Percentiles rank a stretch among this genome's conserved stretches.
phyloP scores from a whole-genome alignment of 2,329 filamentous ascomycete species.

The Apiospora hydei region DNA sequence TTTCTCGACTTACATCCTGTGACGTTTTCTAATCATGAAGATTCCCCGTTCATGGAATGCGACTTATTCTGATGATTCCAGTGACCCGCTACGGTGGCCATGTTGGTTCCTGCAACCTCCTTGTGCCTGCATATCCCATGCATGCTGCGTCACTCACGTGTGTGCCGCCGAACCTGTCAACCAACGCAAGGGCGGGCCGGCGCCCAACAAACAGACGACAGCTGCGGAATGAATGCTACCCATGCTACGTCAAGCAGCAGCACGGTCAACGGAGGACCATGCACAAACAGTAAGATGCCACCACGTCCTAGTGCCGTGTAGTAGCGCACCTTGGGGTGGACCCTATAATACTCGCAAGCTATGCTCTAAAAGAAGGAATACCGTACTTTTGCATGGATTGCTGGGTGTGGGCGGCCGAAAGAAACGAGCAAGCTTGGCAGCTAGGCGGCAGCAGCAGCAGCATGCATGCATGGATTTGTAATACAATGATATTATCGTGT shows the following conservation, averaged over 20 bases:
- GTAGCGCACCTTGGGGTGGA: not conserved
- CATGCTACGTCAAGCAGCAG: not conserved
- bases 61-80: not conserved
- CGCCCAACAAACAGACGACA: not conserved
- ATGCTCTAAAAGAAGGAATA: not conserved
- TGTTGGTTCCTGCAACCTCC: not conserved
- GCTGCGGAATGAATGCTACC: not conserved
- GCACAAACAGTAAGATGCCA: not conserved
- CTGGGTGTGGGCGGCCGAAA: not conserved
- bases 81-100: not conserved
- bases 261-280: not conserved
- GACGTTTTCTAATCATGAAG: not conserved
- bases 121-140: not conserved
- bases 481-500: not conserved
- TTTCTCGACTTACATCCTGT: not conserved
- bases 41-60: not conserved
- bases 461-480: not conserved
- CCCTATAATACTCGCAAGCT: conserved; percentile 11
- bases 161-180: not conserved
- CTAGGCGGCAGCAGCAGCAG: not conserved
- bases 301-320: conserved; percentile 4
- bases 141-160: not conserved
- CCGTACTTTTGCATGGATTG: not conserved
- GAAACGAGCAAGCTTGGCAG: not conserved
- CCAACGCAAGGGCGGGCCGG: not conserved